Evolutionary conservation across 2,329 filamentous ascomycete genomes (phyloP).

Genomic region (Ophiostoma australiae): DNA sequence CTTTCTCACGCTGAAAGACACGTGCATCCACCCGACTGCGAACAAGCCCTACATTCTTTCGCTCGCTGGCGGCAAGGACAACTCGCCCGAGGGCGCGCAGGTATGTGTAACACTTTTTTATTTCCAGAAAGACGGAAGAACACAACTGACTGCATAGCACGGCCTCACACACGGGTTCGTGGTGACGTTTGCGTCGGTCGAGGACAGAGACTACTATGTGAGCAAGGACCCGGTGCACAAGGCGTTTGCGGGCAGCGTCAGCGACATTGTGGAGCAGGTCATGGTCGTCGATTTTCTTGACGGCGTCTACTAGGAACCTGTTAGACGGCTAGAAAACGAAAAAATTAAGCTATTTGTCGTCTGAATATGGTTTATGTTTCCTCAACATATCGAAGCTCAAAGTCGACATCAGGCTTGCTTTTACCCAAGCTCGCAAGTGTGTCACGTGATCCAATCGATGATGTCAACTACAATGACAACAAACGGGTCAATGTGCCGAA

Average conservation of each 20-base stretch:
- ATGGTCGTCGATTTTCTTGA: slow-evolving; percentile 21
- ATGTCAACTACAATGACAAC: no score
- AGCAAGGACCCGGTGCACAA: slow-evolving; percentile 57
- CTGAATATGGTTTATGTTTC: not conserved
- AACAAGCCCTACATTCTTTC: slow-evolving; percentile 55
- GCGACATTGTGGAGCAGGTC: slow-evolving; percentile 14
- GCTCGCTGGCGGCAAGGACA: slow-evolving; percentile 55
- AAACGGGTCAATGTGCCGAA: not conserved
- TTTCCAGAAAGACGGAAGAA: no score
- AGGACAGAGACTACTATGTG: slow-evolving; percentile 64
- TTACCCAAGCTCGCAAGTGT: no score
- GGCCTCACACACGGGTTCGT: slow-evolving; percentile 64
- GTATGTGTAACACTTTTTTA: slow-evolving; percentile 19
- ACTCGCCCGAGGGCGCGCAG: slow-evolving; percentile 56
- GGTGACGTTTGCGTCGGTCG: slow-evolving; percentile 56
- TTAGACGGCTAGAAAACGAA: no score
- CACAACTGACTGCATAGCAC: slow-evolving; percentile 37
- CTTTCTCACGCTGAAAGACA: slow-evolving; percentile 46
- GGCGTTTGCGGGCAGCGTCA: slow-evolving; percentile 41
- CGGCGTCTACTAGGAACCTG: slow-evolving; percentile 24
- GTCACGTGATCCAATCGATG: no score
- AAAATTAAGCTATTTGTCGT: not conserved
- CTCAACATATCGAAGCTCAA: not conserved
- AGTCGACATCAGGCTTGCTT: not conserved
- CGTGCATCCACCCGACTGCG: slow-evolving; percentile 56